Evolutionary conservation across 2,329 filamentous ascomycete genomes (phyloP).

Genomic region (Penicillium vulpinum): DNA sequence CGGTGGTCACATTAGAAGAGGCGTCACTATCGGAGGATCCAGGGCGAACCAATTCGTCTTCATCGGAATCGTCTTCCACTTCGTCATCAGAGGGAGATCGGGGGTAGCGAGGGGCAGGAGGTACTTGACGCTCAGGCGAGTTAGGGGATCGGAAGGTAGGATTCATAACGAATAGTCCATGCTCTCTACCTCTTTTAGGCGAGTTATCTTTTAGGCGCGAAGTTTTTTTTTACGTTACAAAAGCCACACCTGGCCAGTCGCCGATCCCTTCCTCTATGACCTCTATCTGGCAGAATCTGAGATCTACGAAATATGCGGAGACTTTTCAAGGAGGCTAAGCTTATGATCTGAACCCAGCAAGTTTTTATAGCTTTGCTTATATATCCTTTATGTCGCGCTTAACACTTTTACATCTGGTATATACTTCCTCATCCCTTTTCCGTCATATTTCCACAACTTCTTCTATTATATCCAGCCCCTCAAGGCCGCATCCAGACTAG

Average conservation of each 20-base stretch:
- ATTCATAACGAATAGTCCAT: constrained; percentile 25
- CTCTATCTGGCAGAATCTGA: constrained; percentile 5
- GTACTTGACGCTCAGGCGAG: constrained; percentile 21
- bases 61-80: constrained; percentile 28
- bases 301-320: constrained; percentile 6
- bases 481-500: neutral
- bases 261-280: constrained; percentile 11
- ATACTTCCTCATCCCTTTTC: too few relatives aligned
- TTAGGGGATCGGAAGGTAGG: constrained; percentile 13
- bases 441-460: neutral
- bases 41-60: constrained; percentile 39
- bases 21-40: constrained; percentile 50
- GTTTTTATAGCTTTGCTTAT: neutral
- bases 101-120: constrained; percentile 17
- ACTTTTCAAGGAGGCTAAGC: constrained; percentile 1
- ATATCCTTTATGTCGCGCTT: too few relatives aligned
- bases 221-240: neutral
- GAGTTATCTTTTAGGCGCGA: neutral
- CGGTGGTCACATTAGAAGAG: constrained; percentile 48
- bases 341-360: neutral
- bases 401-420: neutral
- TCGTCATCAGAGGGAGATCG: constrained; percentile 24
- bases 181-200: neutral
- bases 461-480: neutral
- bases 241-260: constrained; percentile 8